Evolutionary conservation across 1,139 yeast species (phyloP).

Genomic region (Yamadazyma taylorii): DNA sequence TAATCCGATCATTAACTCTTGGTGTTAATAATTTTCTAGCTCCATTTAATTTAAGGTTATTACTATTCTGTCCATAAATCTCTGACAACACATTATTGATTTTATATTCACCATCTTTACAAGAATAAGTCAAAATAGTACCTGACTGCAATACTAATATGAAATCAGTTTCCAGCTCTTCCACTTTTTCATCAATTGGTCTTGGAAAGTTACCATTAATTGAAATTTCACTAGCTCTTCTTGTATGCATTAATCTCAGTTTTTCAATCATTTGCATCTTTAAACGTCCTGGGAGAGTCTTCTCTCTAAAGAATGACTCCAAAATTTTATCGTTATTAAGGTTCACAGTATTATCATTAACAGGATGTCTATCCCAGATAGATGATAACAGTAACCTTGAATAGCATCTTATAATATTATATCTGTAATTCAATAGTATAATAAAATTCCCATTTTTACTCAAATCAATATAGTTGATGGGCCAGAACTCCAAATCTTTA

Average conservation of each 20-base stretch:
- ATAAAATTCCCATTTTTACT: conserved; percentile 62
- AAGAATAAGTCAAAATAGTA: conserved; percentile 44
- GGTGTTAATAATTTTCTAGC: conserved; percentile 66
- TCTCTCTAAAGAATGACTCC: conserved; percentile 60
- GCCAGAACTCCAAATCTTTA: conserved; percentile 52
- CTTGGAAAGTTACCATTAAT: conserved; percentile 38
- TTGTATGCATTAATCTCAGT: conserved; percentile 14
- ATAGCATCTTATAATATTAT: conserved; percentile 57
- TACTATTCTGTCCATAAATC: conserved; percentile 21
- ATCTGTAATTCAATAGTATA: conserved; percentile 53
- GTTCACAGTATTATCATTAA: neutral
- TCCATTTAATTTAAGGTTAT: conserved; percentile 35
- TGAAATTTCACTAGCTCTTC: conserved; percentile 32
- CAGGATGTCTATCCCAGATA: conserved; percentile 42
- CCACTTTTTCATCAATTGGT: neutral
- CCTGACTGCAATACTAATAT: conserved; percentile 45
- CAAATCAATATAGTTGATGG: conserved; percentile 59
- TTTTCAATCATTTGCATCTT: conserved; percentile 44
- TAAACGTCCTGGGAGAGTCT: conserved; percentile 50
- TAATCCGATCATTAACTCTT: conserved; percentile 69
- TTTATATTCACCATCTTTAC: conserved; percentile 45
- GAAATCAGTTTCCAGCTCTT: conserved; percentile 27
- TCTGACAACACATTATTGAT: conserved; percentile 24
- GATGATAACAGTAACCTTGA: conserved; percentile 53
- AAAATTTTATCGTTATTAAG: conserved; percentile 36